phyloP scores from a whole-genome alignment of 2,329 filamentous ascomycete genomes.

The Nothophoma quercina region DNA sequence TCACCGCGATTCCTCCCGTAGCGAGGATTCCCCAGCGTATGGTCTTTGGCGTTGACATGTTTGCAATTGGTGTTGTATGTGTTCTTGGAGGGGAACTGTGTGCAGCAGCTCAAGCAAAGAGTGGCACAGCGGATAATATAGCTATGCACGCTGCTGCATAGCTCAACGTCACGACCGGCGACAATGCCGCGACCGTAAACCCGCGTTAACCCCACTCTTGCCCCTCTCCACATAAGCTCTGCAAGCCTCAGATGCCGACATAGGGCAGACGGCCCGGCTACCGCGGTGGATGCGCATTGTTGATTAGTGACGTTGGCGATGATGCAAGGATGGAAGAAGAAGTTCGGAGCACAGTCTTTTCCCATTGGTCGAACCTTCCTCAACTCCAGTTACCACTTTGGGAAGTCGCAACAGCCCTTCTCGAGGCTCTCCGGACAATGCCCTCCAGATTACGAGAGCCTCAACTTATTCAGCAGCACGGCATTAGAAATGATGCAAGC shows the following conservation, averaged over 20 bases:
- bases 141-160: slow-evolving; percentile 7
- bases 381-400: slow-evolving; percentile 3
- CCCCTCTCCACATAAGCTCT: slow-evolving; percentile 11
- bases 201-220: slow-evolving; percentile 17
- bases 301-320: slow-evolving; percentile 1
- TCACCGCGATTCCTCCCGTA: slow-evolving; percentile 58
- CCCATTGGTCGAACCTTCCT: slow-evolving; percentile 9
- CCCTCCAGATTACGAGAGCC: not conserved
- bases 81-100: not conserved
- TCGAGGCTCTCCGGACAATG: not conserved
- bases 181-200: slow-evolving; percentile 5
- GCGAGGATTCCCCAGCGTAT: slow-evolving; percentile 58
- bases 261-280: slow-evolving; percentile 3
- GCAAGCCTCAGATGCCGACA: not conserved
- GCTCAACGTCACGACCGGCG: slow-evolving; percentile 16
- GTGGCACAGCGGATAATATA: slow-evolving; percentile 14
- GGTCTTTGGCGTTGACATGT: slow-evolving; percentile 47
- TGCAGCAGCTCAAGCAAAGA: not conserved
- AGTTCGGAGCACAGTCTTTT: not conserved
- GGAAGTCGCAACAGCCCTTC: not conserved
- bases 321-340: not conserved
- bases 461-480: slow-evolving; percentile 9
- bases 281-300: not conserved
- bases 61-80: slow-evolving; percentile 3
- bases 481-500: not conserved